A percentile compares a stretch with the other conserved stretches of the same genome.
Conservation (phyloP, 345 rosid genomes). For the Melaleuca quinquenervia region DNA sequence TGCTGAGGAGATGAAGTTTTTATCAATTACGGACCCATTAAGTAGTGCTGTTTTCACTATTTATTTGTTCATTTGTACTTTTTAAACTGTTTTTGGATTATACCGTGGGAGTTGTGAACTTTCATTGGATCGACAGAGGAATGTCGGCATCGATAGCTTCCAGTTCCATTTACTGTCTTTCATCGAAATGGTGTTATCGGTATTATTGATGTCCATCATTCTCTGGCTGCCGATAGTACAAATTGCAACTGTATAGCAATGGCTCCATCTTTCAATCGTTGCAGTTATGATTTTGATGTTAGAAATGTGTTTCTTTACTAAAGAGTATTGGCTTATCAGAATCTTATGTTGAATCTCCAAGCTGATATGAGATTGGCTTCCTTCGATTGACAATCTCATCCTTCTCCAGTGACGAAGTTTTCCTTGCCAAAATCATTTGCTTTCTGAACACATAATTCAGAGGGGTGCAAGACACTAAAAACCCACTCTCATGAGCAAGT, state of each 20-base stretch:
- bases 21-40: neutral
- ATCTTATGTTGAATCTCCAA: neutral
- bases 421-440: neutral
- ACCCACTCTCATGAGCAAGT: neutral
- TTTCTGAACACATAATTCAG: neutral
- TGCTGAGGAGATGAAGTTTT: neutral
- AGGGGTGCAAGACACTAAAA: neutral
- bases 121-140: neutral
- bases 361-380: neutral
- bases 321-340: neutral
- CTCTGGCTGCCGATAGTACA: neutral
- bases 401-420: neutral
- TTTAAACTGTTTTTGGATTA: neutral
- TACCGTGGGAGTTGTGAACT: neutral
- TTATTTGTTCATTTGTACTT: neutral
- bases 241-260: neutral
- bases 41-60: neutral
- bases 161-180: neutral
- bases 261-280: neutral
- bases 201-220: neutral
- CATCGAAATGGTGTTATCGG: neutral
- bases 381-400: neutral
- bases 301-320: neutral
- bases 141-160: neutral
- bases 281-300: neutral